Percentiles rank a stretch among this genome's conserved stretches.
Evolutionary conservation across 371 early-diverging fungal genomes (phyloP).

Genomic region (Mortierella sp.): DNA sequence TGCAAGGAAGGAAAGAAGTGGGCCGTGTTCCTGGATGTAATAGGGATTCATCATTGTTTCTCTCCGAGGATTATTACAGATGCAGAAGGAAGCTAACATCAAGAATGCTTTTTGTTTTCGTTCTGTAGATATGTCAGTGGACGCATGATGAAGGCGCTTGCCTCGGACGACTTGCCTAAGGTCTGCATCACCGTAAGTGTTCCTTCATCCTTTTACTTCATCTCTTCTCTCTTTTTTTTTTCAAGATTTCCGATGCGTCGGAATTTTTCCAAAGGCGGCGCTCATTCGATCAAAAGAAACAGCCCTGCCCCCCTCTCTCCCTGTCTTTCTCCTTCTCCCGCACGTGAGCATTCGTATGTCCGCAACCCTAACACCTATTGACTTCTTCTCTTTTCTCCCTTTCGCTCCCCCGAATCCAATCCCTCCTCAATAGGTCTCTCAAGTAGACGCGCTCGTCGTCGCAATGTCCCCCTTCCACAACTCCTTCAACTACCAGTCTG

Average conservation of each 20-base stretch:
- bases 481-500: constrained; percentile 61
- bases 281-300: background rate
- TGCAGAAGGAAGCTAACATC: background rate
- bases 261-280: background rate
- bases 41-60: background rate
- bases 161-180: constrained; percentile 39
- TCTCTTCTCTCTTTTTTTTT: background rate
- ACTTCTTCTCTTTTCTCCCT: no score
- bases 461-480: constrained; percentile 62
- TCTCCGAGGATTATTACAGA: background rate
- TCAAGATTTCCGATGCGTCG: background rate
- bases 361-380: background rate
- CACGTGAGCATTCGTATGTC: background rate
- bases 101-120: background rate
- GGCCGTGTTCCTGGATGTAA: background rate
- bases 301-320: no score
- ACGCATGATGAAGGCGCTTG: constrained; percentile 61
- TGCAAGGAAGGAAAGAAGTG: background rate
- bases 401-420: background rate
- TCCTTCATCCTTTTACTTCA: background rate
- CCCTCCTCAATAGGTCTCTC: constrained; percentile 37
- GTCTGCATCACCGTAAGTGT: constrained; percentile 59
- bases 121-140: constrained; percentile 56
- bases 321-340: background rate
- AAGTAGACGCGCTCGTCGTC: constrained; percentile 58